phyloP scores from a whole-genome alignment of 108 stramenopile genomes.

The Schizochytrium sp. region DNA sequence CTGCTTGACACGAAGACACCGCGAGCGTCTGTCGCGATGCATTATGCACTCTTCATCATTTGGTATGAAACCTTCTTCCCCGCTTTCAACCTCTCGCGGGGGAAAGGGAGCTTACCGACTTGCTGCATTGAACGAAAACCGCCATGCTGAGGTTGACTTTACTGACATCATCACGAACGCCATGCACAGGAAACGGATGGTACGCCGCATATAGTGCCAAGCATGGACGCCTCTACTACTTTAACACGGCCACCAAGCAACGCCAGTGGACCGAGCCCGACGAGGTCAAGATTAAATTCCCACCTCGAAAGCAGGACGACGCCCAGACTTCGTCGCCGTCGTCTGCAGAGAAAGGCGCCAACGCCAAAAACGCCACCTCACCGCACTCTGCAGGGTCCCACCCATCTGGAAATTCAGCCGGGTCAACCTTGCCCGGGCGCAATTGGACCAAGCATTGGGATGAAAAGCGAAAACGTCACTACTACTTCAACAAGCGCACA shows the following conservation, averaged over 20 bases:
- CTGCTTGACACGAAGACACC: no score
- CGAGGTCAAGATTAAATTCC: not conserved
- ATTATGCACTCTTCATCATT: no score
- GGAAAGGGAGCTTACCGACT: no score
- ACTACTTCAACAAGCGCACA: not conserved
- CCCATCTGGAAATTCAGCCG: not conserved
- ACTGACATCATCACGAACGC: no score
- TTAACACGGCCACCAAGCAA: not conserved
- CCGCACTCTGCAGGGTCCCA: not conserved
- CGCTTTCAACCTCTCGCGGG: no score
- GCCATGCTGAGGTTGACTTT: no score
- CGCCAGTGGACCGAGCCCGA: not conserved
- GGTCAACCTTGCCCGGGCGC: not conserved
- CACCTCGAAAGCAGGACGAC: not conserved
- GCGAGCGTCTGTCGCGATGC: no score
- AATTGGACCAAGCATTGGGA: constrained; percentile 8
- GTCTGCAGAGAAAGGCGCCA: no score
- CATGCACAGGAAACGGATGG: not conserved
- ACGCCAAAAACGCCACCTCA: not conserved
- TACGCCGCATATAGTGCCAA: not conserved
- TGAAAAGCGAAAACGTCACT: not conserved
- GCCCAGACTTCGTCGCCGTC: not conserved
- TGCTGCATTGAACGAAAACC: no score
- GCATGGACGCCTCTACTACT: not conserved
- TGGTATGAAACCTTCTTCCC: no score